Evolutionary conservation across 2,329 filamentous ascomycete genomes (phyloP).

Genomic region (Talaromyces sp.): DNA sequence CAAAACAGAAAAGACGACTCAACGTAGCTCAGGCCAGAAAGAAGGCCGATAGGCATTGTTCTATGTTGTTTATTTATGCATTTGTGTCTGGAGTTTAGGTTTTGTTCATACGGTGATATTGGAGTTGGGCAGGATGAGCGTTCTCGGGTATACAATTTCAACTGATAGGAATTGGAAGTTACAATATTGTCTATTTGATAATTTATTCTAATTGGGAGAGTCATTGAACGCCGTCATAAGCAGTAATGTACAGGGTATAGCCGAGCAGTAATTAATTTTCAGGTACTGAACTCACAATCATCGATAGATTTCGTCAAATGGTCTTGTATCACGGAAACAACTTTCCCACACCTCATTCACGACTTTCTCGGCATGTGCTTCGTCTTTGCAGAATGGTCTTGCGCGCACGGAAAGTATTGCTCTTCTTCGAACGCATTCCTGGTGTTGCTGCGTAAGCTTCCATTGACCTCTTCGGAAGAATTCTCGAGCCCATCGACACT

Average conservation of each 20-base stretch:
- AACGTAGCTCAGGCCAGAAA: conserved; percentile 40
- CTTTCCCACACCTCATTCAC: conserved; percentile 99
- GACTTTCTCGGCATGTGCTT: conserved; percentile 77
- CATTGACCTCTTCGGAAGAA: conserved; percentile 80
- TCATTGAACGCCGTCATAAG: conserved; percentile 7
- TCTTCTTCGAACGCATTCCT: conserved; percentile 79
- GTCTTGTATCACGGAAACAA: conserved; percentile 87
- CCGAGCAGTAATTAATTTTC: not conserved
- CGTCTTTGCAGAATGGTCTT: conserved; percentile 74
- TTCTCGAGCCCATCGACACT: conserved; percentile 86
- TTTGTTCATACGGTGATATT: conserved; percentile 3
- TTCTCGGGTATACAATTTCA: conserved; percentile 1
- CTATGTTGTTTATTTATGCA: conserved; percentile 1
- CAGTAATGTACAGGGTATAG: conserved; percentile 13
- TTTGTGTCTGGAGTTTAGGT: conserved; percentile 11
- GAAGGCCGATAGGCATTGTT: conserved; percentile 14
- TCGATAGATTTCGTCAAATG: conserved; percentile 94
- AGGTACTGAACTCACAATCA: conserved; percentile 22
- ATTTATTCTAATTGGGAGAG: not conserved
- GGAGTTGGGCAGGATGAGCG: conserved; percentile 5
- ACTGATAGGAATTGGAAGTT: conserved; percentile 3
- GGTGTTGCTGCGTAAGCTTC: conserved; percentile 86
- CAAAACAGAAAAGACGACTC: conserved; percentile 43
- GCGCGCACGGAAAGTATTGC: conserved; percentile 75
- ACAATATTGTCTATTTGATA: not conserved